Percentiles rank a stretch among this genome's conserved stretches.
phyloP scores from a whole-genome alignment of 495 filamentous ascomycete species.

The Alectoria sarmentosa region DNA sequence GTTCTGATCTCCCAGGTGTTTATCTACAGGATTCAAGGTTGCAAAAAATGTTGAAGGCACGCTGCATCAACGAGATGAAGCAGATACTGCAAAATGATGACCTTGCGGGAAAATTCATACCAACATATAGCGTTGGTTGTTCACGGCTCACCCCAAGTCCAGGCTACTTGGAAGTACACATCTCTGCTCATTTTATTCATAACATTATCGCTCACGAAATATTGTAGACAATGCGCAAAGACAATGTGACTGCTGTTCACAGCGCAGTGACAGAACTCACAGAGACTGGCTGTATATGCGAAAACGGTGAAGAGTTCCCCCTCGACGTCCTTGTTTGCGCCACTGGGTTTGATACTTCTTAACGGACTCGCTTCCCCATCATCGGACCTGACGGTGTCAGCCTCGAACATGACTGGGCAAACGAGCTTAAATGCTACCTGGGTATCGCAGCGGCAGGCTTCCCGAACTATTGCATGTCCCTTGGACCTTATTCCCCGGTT shows the following conservation, averaged over 20 bases:
- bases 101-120: neutral
- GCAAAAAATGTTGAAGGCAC: too few relatives aligned
- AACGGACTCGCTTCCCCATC: slow-evolving; percentile 43
- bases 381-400: slow-evolving; percentile 41
- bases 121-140: neutral
- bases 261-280: slow-evolving; percentile 39
- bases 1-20: too few relatives aligned
- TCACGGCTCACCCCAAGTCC: neutral
- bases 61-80: neutral
- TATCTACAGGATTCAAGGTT: too few relatives aligned
- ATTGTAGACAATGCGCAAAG: too few relatives aligned
- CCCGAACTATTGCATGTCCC: slow-evolving; percentile 51
- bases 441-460: slow-evolving; percentile 54
- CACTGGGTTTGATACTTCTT: slow-evolving; percentile 46
- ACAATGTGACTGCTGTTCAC: slow-evolving; percentile 41
- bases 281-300: slow-evolving; percentile 41
- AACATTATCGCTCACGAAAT: too few relatives aligned
- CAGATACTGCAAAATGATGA: neutral
- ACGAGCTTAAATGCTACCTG: slow-evolving; percentile 50
- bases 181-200: too few relatives aligned
- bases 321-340: slow-evolving; percentile 45
- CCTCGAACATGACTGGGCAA: slow-evolving; percentile 44
- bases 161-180: neutral
- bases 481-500: neutral
- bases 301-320: slow-evolving; percentile 38